Percentiles rank a stretch among this genome's conserved stretches.
Evolutionary conservation across 208 protist genomes (phyloP).

Genomic region (Cochliopodium minus): DNA sequence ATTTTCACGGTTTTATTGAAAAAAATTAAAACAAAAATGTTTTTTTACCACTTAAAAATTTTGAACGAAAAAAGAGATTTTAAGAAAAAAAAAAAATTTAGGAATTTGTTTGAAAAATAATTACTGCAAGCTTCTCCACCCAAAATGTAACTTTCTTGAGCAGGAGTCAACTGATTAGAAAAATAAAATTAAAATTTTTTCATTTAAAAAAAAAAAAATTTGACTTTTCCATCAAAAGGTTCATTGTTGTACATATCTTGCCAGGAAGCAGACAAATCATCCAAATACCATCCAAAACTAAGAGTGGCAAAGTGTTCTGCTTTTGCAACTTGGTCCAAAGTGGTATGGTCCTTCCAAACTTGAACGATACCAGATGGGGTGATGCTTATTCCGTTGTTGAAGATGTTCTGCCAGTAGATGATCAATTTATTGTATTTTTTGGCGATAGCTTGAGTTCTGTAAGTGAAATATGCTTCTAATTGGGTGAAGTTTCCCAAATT

Average conservation of each 20-base stretch:
- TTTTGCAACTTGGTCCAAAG: neutral
- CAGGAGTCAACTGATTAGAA: too few species aligned
- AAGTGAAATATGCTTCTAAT: neutral
- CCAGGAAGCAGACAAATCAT: slow-evolving; percentile 16
- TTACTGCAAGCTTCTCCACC: too few species aligned
- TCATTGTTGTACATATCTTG: neutral
- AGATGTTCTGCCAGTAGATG: slow-evolving; percentile 13
- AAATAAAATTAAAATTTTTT: too few species aligned
- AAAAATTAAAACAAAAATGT: too few species aligned
- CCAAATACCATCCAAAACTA: slow-evolving; percentile 16
- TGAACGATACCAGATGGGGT: slow-evolving; percentile 7
- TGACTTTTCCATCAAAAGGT: neutral
- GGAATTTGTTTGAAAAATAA: too few species aligned
- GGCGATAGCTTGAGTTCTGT: neutral
- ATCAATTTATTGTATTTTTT: neutral
- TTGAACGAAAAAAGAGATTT: too few species aligned
- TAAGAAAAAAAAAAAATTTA: too few species aligned
- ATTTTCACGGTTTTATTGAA: too few species aligned
- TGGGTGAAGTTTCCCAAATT: neutral
- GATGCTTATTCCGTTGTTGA: neutral
- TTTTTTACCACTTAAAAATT: too few species aligned
- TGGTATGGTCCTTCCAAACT: slow-evolving; percentile 9
- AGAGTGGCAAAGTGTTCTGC: slow-evolving; percentile 6
- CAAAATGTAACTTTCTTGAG: too few species aligned
- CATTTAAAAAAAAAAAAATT: too few species aligned